Conservation (phyloP, 495 filamentous ascomycete species). For the Tuber indicum region DNA sequence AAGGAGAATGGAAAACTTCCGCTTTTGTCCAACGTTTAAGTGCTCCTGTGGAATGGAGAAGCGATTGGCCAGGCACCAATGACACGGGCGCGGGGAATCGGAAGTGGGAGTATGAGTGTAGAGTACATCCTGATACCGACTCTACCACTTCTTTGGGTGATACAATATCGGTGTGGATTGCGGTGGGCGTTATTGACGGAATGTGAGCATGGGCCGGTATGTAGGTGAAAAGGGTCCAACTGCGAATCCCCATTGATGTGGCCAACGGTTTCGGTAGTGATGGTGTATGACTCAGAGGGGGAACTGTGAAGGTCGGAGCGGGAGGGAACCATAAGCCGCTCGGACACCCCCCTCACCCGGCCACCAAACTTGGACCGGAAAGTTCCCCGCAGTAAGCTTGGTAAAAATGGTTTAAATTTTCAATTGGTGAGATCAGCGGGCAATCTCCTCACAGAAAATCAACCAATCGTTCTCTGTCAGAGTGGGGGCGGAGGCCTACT, state of each 20-base stretch:
- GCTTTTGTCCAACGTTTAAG: background rate
- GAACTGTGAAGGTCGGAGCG: background rate
- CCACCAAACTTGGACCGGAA: too few relatives aligned
- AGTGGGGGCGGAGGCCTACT: too few relatives aligned
- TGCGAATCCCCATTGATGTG: too few relatives aligned
- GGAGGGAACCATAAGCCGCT: too few relatives aligned
- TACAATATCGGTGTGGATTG: background rate
- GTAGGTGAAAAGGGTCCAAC: background rate
- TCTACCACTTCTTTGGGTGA: background rate
- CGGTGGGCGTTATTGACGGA: background rate
- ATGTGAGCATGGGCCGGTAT: background rate
- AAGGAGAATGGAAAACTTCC: background rate
- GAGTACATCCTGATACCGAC: background rate
- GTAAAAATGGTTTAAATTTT: too few relatives aligned
- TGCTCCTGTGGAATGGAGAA: background rate
- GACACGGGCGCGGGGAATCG: background rate
- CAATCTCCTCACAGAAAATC: too few relatives aligned
- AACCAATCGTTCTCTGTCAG: too few relatives aligned
- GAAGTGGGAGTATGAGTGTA: background rate
- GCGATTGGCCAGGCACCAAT: background rate
- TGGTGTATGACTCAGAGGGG: background rate
- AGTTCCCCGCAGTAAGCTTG: too few relatives aligned
- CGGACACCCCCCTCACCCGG: too few relatives aligned
- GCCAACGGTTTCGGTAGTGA: background rate
- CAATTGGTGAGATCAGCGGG: too few relatives aligned